phyloP scores from a whole-genome alignment of 2,329 filamentous ascomycete genomes.

The Neonectria ditissima region DNA sequence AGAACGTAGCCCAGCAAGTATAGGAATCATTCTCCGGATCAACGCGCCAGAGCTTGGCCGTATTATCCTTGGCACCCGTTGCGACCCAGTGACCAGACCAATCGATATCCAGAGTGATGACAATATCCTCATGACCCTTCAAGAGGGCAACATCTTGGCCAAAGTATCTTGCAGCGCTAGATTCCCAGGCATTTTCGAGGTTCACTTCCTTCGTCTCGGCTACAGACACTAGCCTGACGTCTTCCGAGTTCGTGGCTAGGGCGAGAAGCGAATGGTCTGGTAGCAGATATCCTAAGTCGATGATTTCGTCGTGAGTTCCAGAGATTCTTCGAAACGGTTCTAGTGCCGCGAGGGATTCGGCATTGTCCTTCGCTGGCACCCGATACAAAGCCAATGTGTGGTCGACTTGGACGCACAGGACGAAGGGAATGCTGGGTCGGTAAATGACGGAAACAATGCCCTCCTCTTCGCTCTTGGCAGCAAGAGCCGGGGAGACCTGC shows the following conservation, averaged over 20 bases:
- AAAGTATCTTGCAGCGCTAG: conserved; percentile 71
- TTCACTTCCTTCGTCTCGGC: conserved; percentile 50
- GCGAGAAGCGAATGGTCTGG: conserved; percentile 85
- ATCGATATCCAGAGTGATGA: conserved; percentile 93
- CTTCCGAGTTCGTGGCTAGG: conserved; percentile 94
- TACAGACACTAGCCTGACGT: conserved; percentile 87
- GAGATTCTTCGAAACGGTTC: conserved; percentile 82
- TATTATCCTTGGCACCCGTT: conserved; percentile 97
- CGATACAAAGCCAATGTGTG: conserved; percentile 85
- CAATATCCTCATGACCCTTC: conserved; percentile 93
- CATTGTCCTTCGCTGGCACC: conserved; percentile 55
- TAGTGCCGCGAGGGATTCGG: conserved; percentile 52
- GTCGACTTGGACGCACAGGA: conserved; percentile 88
- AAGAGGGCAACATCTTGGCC: conserved; percentile 89
- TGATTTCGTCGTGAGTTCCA: conserved; percentile 97
- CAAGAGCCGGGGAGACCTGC: conserved; percentile 83
- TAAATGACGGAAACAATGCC: conserved; percentile 80
- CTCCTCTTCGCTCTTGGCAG: conserved; percentile 68
- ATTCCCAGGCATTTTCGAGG: conserved; percentile 37
- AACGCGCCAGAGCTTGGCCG: conserved; percentile 88
- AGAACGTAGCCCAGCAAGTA: conserved; percentile 83
- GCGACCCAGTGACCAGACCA: conserved; percentile 98
- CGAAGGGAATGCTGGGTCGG: conserved; percentile 72
- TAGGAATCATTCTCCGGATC: conserved; percentile 81
- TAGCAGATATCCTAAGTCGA: conserved; percentile 89